Base-by-base conservation (phyloP, 2,329 filamentous ascomycete species). In the Epicoccum sorghinum region DNA sequence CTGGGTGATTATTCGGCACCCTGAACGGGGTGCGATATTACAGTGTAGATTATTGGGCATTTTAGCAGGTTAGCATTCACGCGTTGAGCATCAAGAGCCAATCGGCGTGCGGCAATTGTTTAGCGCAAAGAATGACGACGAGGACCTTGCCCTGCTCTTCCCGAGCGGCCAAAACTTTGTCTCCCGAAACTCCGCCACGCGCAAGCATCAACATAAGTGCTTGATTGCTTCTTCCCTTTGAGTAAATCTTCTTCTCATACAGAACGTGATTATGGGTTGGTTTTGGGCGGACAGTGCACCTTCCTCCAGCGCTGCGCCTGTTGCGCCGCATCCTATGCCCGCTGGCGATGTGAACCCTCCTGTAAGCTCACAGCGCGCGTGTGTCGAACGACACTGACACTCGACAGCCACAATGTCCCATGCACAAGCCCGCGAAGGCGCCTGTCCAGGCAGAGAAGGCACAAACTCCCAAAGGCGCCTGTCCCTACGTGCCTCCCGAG, bases 341-440 rank as follows among this genome's bases (percentile, higher is more conserved):
- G 70, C 70, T 58, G 72, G 79, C 44, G 75, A 76, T 63, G 79
- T 78, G 51, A 73, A 81, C 64, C 83, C 83, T 76, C 84, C 84
- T 42, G 84, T 86, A 78, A 59, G 79, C 71, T 66, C 39, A 25
- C 18, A 48, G 3, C 25, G 27, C 46, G 7, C 37, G 14, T 60
- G 43, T 14, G 5, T n/a, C 47, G 55, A 58, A 60, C 47, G 24
- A 24, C 37, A 61, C 60, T 70, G 59, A 70, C 54, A 55, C 29
- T 35, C 7, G 25, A 2, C 65, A 89, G 86, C 84, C 86, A 67
- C 80, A 79, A 78, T 90, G 88, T 69, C 88, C 88, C 13, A 89
- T 90, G 86, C 86, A 89, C 73, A 80, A 83, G 58, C 75, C 72
- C 43, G 67, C 74, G 44, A 57, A 72, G 40, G 55, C 73, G 30